phyloP scores from a whole-genome alignment of 2,329 filamentous ascomycete genomes.

The Allantophomopsis lycopodina region DNA sequence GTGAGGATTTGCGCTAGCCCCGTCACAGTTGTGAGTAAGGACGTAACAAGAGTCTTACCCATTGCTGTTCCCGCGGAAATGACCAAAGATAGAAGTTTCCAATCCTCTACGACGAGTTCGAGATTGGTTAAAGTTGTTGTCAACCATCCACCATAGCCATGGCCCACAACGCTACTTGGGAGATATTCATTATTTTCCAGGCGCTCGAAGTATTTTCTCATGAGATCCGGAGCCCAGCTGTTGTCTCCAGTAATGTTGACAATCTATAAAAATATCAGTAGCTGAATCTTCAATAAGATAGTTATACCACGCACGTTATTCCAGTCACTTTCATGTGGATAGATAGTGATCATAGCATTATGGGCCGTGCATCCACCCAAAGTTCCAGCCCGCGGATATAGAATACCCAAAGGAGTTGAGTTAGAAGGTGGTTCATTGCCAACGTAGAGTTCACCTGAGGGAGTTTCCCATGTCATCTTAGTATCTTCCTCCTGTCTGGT shows the following conservation, averaged over 20 bases:
- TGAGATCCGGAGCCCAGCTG: conserved; percentile 10
- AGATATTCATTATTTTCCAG: conserved; percentile 6
- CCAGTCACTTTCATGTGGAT: conserved; percentile 11
- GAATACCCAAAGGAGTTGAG: conserved; percentile 11
- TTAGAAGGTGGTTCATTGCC: conserved; percentile 12
- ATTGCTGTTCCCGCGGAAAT: conserved; percentile 5
- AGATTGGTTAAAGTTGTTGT: conserved; percentile 2
- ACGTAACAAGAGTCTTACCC: conserved; percentile 4
- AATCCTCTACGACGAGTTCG: conserved; percentile 6
- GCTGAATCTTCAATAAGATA: too few relatives aligned
- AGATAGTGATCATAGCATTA: conserved; percentile 11
- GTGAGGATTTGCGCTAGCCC: conserved; percentile 5
- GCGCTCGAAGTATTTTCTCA: conserved; percentile 9
- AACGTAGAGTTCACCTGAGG: conserved; percentile 11
- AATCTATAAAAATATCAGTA: conserved; percentile 1
- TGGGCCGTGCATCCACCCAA: conserved; percentile 16
- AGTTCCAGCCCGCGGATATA: conserved; percentile 16
- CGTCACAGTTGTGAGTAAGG: conserved; percentile 2
- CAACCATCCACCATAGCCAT: conserved; percentile 17
- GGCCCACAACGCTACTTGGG: conserved; percentile 4
- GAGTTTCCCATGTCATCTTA: conserved; percentile 21
- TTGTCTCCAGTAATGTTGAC: conserved; percentile 10
- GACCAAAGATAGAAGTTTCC: conserved; percentile 5
- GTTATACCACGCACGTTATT: conserved; percentile 5
- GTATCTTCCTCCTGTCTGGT: conserved; percentile 5